Evolutionary conservation across 2,329 filamentous ascomycete species (phyloP).

Genomic region (Dothistroma pini): DNA sequence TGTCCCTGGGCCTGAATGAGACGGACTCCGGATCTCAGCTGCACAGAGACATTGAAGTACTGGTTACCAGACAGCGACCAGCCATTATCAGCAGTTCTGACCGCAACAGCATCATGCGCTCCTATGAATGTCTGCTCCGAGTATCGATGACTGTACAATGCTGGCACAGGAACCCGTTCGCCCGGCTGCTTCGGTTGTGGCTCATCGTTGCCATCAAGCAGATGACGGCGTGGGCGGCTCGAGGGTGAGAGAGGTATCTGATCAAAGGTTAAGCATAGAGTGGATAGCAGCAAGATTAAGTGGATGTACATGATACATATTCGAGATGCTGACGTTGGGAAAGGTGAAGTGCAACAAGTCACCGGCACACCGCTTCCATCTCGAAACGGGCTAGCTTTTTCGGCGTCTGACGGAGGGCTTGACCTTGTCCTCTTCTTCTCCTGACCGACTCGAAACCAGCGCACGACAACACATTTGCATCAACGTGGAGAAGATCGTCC

Average conservation of each 20-base stretch:
- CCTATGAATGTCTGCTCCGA: constrained; percentile 59
- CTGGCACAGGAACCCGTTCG: constrained; percentile 29
- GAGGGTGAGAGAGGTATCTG: not conserved
- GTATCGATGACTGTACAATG: constrained; percentile 55
- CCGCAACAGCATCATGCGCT: constrained; percentile 63
- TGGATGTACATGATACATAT: not conserved
- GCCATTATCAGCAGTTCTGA: constrained; percentile 38
- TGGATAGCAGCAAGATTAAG: not conserved
- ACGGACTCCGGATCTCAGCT: constrained; percentile 46
- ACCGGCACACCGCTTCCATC: not conserved
- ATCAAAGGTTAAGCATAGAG: not conserved
- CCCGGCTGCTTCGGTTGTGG: constrained; percentile 22
- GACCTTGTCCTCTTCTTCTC: constrained; percentile 1
- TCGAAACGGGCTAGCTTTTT: not conserved
- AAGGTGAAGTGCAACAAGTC: not conserved
- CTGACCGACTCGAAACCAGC: not conserved
- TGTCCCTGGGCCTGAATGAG: constrained; percentile 29
- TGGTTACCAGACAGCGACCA: constrained; percentile 30
- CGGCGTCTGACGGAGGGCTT: constrained; percentile 2
- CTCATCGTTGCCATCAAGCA: constrained; percentile 3
- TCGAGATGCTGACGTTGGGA: not conserved
- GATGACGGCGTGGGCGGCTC: not conserved
- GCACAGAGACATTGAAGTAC: constrained; percentile 48
- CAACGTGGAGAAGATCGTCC: constrained; percentile 2
- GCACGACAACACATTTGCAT: not conserved